A percentile compares a stretch with the other conserved stretches of the same genome.
These are phyloP conservation scores for Candida sakaeoensis DNA, from an alignment of 805 yeast genomes.

Conservation along the genomic window DNA sequence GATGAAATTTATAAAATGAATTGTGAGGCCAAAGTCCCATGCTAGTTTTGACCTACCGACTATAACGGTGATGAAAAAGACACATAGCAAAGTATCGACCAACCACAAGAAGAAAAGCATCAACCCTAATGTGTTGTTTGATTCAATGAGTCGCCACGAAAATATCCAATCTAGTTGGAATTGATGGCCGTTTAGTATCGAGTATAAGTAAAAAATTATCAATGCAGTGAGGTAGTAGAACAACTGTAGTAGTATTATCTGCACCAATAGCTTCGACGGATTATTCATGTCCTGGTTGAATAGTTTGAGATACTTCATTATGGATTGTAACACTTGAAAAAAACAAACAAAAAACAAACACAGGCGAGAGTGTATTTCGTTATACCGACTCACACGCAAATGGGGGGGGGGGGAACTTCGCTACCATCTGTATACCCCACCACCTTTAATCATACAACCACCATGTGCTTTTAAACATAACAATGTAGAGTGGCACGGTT, in stretches of 20 bases:
- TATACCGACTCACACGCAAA: no score
- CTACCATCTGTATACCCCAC: no score
- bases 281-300: constrained; percentile 28
- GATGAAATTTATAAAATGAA: constrained; percentile 73
- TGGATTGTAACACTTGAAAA: no score
- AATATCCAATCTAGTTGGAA: constrained; percentile 70
- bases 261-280: constrained; percentile 42
- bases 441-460: no score
- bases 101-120: constrained; percentile 76
- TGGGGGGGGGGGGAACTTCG: no score
- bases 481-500: no score
- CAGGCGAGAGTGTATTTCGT: no score
- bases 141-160: constrained; percentile 71
- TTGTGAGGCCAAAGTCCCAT: constrained; percentile 94
- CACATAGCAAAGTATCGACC: constrained; percentile 77
- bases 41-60: constrained; percentile 93
- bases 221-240: constrained; percentile 76
- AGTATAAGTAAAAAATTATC: constrained; percentile 59
- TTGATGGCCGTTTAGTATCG: constrained; percentile 66
- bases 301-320: constrained; percentile 17
- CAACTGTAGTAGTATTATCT: constrained; percentile 72
- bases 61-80: constrained; percentile 75
- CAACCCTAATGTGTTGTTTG: constrained; percentile 78
- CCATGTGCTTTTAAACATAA: no score
- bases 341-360: no score